Evolutionary conservation across 306 rosid species (phyloP), one percentile per base, ranked within the genome.

Genomic region (Fagus sylvatica): DNA sequence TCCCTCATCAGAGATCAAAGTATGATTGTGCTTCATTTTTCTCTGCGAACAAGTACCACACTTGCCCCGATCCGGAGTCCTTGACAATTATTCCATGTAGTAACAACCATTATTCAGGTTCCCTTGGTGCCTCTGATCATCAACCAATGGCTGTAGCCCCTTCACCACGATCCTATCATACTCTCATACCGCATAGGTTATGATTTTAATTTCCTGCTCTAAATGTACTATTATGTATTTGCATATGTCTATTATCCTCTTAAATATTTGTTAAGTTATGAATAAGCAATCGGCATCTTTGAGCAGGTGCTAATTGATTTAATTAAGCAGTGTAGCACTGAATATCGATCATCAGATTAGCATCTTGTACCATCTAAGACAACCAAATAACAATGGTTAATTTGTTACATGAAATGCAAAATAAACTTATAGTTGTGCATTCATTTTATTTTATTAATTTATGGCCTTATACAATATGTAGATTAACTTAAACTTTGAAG

Each of bases 71-170:
- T 39, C 79, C 43, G 7, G 56, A 15, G 71, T 59, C 34, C 12
- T 9, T 88, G 41, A 53, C 19, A 6, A 41, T 67, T 19, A 19
- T 89, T 13, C 97, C 97, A 59, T 92, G 98, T 42, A 2, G 2
- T 46, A 46, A 0, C 2, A 55, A 72, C 2, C 2, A 72, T 34
- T 80, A 54, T 49, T 2, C 11, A 7, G 68, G 30, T 68, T 12
- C 12, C 1, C 15, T 60, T 34, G 70, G 39, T 40, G 10, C 15
- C 5, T 19, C 67, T 4, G 36, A 7, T 62, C 2, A 33, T 2
- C 55, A 39, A 22, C 30, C 68, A 4, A 33, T 15, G 1, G 79
- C 28, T 41, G n/a, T 72, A 43, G 49, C 49, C 10, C 13, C 49
- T 2, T 17, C 56, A 3, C 85, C 91, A 4, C 80, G 85, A 1